Evolutionary conservation across 2,329 filamentous ascomycete species (phyloP).

Genomic region (Fusarium euwallaceae): DNA sequence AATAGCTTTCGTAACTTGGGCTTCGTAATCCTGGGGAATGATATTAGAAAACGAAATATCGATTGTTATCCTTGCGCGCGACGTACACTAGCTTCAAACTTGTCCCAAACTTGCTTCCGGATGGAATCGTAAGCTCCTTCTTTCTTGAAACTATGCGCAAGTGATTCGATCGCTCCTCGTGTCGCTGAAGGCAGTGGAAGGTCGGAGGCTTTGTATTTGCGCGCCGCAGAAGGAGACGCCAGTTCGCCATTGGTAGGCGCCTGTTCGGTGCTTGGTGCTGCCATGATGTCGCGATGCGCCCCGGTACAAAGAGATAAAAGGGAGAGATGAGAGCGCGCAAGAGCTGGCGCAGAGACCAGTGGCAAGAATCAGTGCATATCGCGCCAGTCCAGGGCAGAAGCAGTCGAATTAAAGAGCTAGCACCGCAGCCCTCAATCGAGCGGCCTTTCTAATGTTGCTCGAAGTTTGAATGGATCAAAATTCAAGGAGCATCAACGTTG

Average conservation of each 20-base stretch:
- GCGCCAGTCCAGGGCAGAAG: constrained; percentile 1
- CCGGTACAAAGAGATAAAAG: constrained; percentile 22
- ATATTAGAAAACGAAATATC: constrained; percentile 38
- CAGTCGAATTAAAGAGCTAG: neutral
- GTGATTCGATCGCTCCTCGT: constrained; percentile 77
- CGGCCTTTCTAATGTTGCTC: constrained; percentile 9
- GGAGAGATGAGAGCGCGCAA: constrained; percentile 17
- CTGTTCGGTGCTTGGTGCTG: constrained; percentile 43
- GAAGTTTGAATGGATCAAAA: constrained; percentile 9
- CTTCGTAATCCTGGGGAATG: constrained; percentile 73
- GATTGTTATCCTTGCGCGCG: neutral
- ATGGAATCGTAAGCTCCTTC: constrained; percentile 86
- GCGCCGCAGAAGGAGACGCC: constrained; percentile 30
- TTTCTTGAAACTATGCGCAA: constrained; percentile 88
- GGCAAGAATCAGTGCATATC: constrained; percentile 35
- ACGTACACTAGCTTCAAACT: constrained; percentile 76
- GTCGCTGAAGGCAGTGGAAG: constrained; percentile 81
- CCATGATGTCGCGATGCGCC: constrained; percentile 17
- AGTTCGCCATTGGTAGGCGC: constrained; percentile 37
- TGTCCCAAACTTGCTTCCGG: constrained; percentile 81
- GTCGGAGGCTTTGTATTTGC: constrained; percentile 79
- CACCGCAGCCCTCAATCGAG: constrained; percentile 1
- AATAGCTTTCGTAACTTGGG: constrained; percentile 74
- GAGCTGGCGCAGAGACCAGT: constrained; percentile 26
- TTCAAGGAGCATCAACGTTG: neutral